phyloP scores from a whole-genome alignment of 441 rosid genomes.

The Populus hybrid region DNA sequence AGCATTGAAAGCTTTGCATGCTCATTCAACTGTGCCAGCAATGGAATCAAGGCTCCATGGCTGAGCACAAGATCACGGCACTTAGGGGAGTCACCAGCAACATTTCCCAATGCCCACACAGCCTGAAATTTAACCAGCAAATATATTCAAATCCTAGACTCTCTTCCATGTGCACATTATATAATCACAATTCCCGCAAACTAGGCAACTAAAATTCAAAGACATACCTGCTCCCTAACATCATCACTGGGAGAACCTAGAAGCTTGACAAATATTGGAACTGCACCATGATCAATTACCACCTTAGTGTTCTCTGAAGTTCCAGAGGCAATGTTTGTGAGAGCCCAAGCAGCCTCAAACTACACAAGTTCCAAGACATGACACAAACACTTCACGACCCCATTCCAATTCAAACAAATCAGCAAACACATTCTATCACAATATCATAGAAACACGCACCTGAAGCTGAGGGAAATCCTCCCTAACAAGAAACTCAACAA shows the following conservation, averaged over 20 bases:
- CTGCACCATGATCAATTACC: conserved; percentile 68
- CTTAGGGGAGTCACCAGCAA: conserved; percentile 80
- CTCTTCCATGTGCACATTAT: not conserved
- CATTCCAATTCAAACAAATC: not conserved
- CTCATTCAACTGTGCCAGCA: conserved; percentile 62
- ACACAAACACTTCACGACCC: not conserved
- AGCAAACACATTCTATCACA: not conserved
- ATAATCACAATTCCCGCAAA: not conserved
- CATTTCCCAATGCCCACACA: conserved; percentile 84
- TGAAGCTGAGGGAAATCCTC: conserved; percentile 73
- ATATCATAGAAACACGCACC: conserved; percentile 26
- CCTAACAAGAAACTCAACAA: conserved; percentile 69
- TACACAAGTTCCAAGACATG: conserved; percentile 12
- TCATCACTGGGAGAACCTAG: conserved; percentile 74
- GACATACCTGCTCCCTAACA: conserved; percentile 71
- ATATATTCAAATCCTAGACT: not conserved
- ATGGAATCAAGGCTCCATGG: conserved; percentile 52
- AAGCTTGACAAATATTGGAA: conserved; percentile 72
- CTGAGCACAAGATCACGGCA: conserved; percentile 79
- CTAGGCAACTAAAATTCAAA: not conserved
- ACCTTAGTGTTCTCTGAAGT: conserved; percentile 74
- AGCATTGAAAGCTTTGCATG: conserved; percentile 76
- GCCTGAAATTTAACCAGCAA: conserved; percentile 42
- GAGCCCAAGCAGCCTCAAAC: conserved; percentile 81
- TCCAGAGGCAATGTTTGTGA: conserved; percentile 72